Evolutionary conservation across 2,329 filamentous ascomycete species (phyloP).

Genomic region (Nigrospora oryzae): DNA sequence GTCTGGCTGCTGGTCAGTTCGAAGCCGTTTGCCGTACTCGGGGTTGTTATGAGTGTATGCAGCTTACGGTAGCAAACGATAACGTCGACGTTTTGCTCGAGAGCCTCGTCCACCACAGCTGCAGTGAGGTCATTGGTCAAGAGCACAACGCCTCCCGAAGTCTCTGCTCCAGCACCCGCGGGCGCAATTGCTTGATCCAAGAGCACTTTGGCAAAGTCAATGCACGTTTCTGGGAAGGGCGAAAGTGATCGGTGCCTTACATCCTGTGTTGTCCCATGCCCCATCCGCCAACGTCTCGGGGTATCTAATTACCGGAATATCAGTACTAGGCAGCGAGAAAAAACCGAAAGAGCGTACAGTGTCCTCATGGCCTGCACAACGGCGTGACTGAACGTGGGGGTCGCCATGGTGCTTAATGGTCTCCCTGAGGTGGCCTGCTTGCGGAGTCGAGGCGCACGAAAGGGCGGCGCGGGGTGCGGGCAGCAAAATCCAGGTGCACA

Average conservation of each 20-base stretch:
- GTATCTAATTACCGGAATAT: constrained; percentile 50
- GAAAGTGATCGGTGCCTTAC: constrained; percentile 8
- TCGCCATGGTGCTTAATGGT: constrained; percentile 12
- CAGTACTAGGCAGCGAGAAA: background rate
- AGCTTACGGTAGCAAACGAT: constrained; percentile 79
- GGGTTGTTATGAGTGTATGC: background rate
- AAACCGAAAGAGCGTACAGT: constrained; percentile 47
- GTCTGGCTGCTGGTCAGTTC: constrained; percentile 41
- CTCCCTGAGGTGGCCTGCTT: background rate
- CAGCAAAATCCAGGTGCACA: no score
- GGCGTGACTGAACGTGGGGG: constrained; percentile 33
- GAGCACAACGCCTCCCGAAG: constrained; percentile 29
- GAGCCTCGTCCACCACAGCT: constrained; percentile 83
- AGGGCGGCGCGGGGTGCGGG: no score
- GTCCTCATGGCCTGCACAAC: constrained; percentile 74
- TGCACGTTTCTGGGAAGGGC: constrained; percentile 22
- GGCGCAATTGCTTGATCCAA: constrained; percentile 44
- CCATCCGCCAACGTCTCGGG: constrained; percentile 83
- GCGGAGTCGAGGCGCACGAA: no score
- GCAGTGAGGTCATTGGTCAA: constrained; percentile 84
- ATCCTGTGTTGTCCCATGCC: constrained; percentile 92
- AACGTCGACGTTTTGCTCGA: constrained; percentile 64
- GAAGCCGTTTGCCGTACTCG: constrained; percentile 4
- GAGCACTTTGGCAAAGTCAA: constrained; percentile 32
- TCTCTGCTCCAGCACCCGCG: constrained; percentile 25